phyloP scores from a whole-genome alignment of 2,329 filamentous ascomycete genomes.

The Neoarthrinium moseri region DNA sequence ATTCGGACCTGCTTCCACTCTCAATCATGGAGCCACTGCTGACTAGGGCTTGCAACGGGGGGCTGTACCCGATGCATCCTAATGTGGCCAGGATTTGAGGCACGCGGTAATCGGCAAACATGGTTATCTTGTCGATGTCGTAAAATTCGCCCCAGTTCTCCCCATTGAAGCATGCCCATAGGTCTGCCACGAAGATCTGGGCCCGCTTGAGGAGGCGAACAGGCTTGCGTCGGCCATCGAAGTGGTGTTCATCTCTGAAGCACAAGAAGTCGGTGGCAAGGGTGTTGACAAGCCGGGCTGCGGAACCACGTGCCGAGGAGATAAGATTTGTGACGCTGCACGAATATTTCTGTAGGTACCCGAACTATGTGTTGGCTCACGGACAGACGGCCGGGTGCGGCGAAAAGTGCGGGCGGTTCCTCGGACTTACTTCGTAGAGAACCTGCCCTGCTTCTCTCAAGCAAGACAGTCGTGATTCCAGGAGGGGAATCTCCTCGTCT shows the following conservation, averaged over 20 bases:
- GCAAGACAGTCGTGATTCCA: constrained; percentile 74
- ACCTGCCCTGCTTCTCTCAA: constrained; percentile 81
- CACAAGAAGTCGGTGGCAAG: constrained; percentile 79
- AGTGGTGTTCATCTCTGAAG: constrained; percentile 79
- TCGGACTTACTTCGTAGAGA: constrained; percentile 64
- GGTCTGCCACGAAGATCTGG: constrained; percentile 91
- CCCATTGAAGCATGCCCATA: constrained; percentile 95
- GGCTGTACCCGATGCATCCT: constrained; percentile 81
- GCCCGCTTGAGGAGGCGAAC: constrained; percentile 90
- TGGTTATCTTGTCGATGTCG: constrained; percentile 94
- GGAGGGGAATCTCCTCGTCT: constrained; percentile 81
- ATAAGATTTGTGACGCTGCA: constrained; percentile 75
- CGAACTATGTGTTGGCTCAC: constrained; percentile 19
- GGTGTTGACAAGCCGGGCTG: constrained; percentile 77
- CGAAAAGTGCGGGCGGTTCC: constrained; percentile 11
- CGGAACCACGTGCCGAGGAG: constrained; percentile 71
- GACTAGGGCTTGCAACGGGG: constrained; percentile 71
- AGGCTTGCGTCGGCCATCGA: constrained; percentile 65
- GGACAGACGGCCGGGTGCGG: constrained; percentile 1
- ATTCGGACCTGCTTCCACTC: constrained; percentile 74
- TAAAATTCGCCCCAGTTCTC: constrained; percentile 75
- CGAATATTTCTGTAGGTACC: constrained; percentile 62
- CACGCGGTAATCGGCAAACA: constrained; percentile 97
- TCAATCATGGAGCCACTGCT: constrained; percentile 62
- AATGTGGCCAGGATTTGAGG: constrained; percentile 88